Evolutionary conservation across 2,329 filamentous ascomycete species (phyloP), one percentile per base, ranked within the genome.

Genomic region (Bipolaris gigantea): DNA sequence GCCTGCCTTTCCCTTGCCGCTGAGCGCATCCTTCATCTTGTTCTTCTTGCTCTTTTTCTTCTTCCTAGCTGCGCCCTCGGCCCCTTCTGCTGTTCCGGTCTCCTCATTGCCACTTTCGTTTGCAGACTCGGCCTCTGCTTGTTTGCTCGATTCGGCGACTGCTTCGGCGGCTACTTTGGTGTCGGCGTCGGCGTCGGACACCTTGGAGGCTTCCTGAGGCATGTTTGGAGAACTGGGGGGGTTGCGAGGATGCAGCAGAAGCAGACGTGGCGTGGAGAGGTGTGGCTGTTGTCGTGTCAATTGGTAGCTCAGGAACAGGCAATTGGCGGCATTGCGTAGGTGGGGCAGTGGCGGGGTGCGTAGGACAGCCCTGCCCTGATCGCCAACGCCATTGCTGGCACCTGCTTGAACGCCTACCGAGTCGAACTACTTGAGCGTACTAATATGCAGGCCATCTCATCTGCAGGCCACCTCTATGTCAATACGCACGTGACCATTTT

Each of bases 21-120:
- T 66, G 27, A 73, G 58, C 5, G 77, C 71, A 18, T 76, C 74
- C 67, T 81, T 82, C 59, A 83, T 75, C 77, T 85, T 85, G 75
- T 83, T 82, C 73, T 82, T 84, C 78, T 87, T 86, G 60, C 81
- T 85, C 77, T 81, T 85, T 77, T 85, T 86, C 74, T 87, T 88
- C 75, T 87, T 87, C 64, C 85, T 83, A 51, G 69, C 59, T 13
- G 70, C 65, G 18, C 59, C 59, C 53, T 69, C 65, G 10, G 55
- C 66, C 18, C 62, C 67, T 34, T 66, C 67, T 80, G 68, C 74
- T 73, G 59, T 40, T 36, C 57, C 65, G 73, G 73, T 62, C 70
- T 72, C 59, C 61, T 72, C 59, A 56, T 67, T 57, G 60, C 59
- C 63, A 67, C 65, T 72, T 55, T 73, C 68, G 49, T 72, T 63